Evolutionary conservation across 176 grass and related monocot genomes (phyloP), one percentile per base, ranked within the genome.

Genomic region (Aegilops sharonensis): DNA sequence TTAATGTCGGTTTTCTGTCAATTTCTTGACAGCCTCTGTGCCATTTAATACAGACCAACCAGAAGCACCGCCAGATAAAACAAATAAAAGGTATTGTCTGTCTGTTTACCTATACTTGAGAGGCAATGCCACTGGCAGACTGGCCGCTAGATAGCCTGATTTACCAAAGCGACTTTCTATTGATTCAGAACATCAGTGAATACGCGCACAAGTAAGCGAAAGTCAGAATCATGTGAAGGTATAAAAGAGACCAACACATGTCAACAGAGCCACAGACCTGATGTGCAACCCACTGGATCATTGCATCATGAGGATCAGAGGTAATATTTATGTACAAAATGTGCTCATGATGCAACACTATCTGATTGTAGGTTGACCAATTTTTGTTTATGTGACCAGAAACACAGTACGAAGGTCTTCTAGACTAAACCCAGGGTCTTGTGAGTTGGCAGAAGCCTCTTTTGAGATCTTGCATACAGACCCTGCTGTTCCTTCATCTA

Each of bases 351-450:
- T 56, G 87, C 78, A 40, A 70, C 9, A 50, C 24, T 83, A 77
- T 81, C 11, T 81, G 63, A 57, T 82, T 64, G 30, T 56, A 85
- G 25, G 40, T 70, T 67, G 61, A 87, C 35, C 56, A 81, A 40
- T 76, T 4, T 64, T 43, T 77, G 6, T 57, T 69, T 70, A 40
- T 81, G 25, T 90, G 74, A 48, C 47, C 82, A 91, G 85, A 27
- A 81, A 27, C 11, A 64, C 39, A 25, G 12, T 27, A 70, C 29
- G 85, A 31, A 85, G 85, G 30, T 91, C 89, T 64, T 47, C 63
- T 15, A 88, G 89, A 77, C 81, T 91, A 64, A 91, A 77, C 50
- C 9, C 42, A 43, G 77, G 6, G 77, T 64, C 77, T 32, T 91
- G 52, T 78, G 89, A 91, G 10, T n/a, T 88, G 1, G 2, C 23